A percentile compares a stretch with the other conserved stretches of the same genome.
These are phyloP conservation scores for Trametopsis cervina DNA, from an alignment of 768 basidiomycete genomes.

Conservation along the genomic window DNA sequence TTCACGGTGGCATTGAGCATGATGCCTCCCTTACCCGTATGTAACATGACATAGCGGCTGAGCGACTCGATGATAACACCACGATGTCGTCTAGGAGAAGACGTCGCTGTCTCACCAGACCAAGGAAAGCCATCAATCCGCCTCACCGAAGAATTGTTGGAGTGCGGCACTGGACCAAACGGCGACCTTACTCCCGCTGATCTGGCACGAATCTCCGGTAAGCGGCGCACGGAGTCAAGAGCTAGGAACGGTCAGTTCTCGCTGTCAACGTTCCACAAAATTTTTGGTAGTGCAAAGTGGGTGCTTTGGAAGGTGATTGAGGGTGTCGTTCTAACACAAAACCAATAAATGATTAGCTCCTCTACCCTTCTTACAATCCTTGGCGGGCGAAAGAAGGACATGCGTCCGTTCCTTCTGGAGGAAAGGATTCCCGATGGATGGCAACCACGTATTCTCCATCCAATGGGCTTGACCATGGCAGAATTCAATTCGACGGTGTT, in stretches of 20 bases:
- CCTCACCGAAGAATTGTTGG: constrained; percentile 50
- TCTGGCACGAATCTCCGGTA: constrained; percentile 47
- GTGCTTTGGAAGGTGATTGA: constrained; percentile 21
- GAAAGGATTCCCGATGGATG: constrained; percentile 68
- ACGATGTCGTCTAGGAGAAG: constrained; percentile 43
- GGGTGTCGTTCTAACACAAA: no score
- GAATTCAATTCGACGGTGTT: constrained; percentile 40
- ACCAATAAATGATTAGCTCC: constrained; percentile 32
- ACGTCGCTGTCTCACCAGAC: constrained; percentile 37
- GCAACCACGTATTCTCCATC: constrained; percentile 53
- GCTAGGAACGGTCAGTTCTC: constrained; percentile 51
- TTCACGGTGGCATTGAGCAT: constrained; percentile 75
- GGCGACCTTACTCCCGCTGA: constrained; percentile 48
- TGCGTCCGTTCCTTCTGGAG: constrained; percentile 51
- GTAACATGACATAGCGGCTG: no score
- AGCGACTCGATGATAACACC: neutral
- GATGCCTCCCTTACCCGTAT: constrained; percentile 56
- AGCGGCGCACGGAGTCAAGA: constrained; percentile 53
- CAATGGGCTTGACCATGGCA: constrained; percentile 51
- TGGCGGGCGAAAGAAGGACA: constrained; percentile 52
- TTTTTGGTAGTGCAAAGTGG: constrained; percentile 65
- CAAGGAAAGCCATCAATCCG: constrained; percentile 44
- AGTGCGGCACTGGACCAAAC: constrained; percentile 47
- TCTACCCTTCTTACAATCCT: constrained; percentile 60
- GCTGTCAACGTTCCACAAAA: constrained; percentile 41